phyloP scores from a whole-genome alignment of 2,329 filamentous ascomycete genomes.

The Epichloe elymi region DNA sequence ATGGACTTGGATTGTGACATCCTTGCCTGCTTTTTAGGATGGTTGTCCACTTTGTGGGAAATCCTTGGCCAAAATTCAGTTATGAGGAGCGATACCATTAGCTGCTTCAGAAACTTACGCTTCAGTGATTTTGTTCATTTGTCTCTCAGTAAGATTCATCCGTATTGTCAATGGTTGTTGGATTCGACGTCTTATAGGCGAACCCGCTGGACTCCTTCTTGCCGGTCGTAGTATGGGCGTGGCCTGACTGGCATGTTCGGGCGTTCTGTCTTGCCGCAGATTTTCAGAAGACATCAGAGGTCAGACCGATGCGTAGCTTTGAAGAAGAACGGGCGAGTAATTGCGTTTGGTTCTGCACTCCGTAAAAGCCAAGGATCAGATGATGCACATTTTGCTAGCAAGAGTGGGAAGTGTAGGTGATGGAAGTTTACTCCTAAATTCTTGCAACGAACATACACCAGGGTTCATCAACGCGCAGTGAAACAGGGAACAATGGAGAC shows the following conservation, averaged over 20 bases:
- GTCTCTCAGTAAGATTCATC: constrained; percentile 34
- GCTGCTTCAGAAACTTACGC: constrained; percentile 21
- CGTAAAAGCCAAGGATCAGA: neutral
- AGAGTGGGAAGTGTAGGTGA: neutral
- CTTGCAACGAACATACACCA: too few relatives aligned
- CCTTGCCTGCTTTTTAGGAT: constrained; percentile 12
- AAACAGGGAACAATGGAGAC: too few relatives aligned
- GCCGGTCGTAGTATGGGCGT: neutral
- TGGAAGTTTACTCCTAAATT: too few relatives aligned
- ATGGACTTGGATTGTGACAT: neutral
- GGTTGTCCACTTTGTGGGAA: constrained; percentile 17
- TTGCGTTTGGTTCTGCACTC: neutral
- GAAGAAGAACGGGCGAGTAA: neutral
- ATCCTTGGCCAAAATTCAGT: constrained; percentile 15
- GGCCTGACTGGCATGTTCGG: neutral
- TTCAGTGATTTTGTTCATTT: constrained; percentile 34
- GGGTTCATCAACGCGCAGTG: too few relatives aligned
- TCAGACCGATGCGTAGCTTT: neutral
- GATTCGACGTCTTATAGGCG: constrained; percentile 20
- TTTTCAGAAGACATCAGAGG: neutral
- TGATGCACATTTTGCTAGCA: too few relatives aligned
- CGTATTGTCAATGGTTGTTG: constrained; percentile 31
- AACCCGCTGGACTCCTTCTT: constrained; percentile 18
- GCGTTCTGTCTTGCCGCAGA: neutral
- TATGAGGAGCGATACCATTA: neutral